phyloP scores from a whole-genome alignment of 768 basidiomycete species.

The Agaricus bisporus region DNA sequence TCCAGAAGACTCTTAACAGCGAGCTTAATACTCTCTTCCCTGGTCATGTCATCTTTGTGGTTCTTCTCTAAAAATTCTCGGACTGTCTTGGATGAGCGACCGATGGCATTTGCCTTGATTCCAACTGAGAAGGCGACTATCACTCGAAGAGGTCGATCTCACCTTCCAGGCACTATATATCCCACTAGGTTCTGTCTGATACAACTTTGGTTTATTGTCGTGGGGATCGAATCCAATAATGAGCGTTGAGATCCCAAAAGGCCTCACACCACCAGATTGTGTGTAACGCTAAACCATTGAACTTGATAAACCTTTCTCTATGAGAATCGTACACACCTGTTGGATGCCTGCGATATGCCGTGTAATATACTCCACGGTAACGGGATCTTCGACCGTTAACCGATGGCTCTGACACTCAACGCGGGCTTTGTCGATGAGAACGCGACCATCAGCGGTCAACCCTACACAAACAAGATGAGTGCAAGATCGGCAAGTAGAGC shows the following conservation, averaged over 20 bases:
- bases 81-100: conserved; percentile 96
- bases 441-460: conserved; percentile 94
- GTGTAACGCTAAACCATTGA: conserved; percentile 70
- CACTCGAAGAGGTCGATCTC: conserved; percentile 8
- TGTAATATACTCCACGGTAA: conserved; percentile 97
- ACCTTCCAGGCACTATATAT: conserved; percentile 99
- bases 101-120: conserved; percentile 92
- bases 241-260: conserved; percentile 96
- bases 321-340: conserved; percentile 52
- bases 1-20: conserved; percentile 94
- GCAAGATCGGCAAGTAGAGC: conserved; percentile 3
- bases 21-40: conserved; percentile 90
- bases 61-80: conserved; percentile 99
- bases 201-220: conserved; percentile 81
- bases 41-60: conserved; percentile 82
- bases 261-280: conserved; percentile 96
- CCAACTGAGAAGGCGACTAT: neutral
- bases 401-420: conserved; percentile 98
- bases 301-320: neutral
- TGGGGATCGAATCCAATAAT: conserved; percentile 97
- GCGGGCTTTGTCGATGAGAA: conserved; percentile 96
- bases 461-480: conserved; percentile 41
- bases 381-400: conserved; percentile 95
- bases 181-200: conserved; percentile 96
- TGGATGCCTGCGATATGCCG: conserved; percentile 98